phyloP scores from a whole-genome alignment of 257 asterid genomes.

The Nicotiana knightiana region DNA sequence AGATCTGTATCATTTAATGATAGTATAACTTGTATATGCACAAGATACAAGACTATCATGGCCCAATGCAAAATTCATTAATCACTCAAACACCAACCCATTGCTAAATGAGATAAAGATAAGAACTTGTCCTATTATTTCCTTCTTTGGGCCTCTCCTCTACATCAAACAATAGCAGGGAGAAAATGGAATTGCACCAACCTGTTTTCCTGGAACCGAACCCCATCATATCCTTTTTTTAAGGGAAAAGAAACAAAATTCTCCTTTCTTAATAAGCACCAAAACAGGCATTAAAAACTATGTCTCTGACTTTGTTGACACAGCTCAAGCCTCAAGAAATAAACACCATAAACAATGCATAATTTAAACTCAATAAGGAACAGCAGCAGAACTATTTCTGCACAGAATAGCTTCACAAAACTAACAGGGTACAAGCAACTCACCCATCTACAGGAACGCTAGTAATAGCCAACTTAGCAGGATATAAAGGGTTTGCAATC shows the following conservation, averaged over 20 bases:
- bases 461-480: conserved; percentile 65
- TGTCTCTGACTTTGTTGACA: not conserved
- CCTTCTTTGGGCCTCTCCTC: not conserved
- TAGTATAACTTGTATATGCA: not conserved
- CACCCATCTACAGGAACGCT: conserved; percentile 78
- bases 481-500: conserved; percentile 53
- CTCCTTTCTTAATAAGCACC: not conserved
- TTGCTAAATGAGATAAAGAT: not conserved
- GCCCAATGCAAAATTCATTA: not conserved
- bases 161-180: not conserved
- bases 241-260: not conserved
- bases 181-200: not conserved
- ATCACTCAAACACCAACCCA: not conserved
- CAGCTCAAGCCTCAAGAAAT: not conserved
- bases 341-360: not conserved
- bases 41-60: not conserved
- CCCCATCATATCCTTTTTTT: not conserved
- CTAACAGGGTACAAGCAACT: conserved; percentile 16
- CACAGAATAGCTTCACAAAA: not conserved
- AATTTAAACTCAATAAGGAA: not conserved
- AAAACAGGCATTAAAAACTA: not conserved
- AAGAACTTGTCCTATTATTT: not conserved
- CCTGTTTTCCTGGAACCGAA: not conserved
- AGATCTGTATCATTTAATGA: not conserved
- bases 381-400: not conserved